Conservation (phyloP, 75 land plant species). For the Gnetum montanum region DNA sequence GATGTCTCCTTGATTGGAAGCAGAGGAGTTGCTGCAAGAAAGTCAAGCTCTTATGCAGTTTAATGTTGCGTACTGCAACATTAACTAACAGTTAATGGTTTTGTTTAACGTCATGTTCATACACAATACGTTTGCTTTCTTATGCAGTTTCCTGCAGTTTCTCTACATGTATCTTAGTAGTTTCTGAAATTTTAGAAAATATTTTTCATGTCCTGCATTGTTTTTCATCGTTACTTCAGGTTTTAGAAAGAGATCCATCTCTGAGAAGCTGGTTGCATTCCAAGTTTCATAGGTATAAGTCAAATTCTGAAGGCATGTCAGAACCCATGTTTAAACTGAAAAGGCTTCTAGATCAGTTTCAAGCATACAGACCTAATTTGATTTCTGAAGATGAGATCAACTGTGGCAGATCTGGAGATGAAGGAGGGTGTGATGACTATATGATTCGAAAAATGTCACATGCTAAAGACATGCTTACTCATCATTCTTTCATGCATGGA, state of each 20-base stretch:
- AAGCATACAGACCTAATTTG: slow-evolving; percentile 6
- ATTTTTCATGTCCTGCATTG: no score
- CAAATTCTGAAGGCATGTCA: slow-evolving; percentile 24
- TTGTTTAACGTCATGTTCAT: no score
- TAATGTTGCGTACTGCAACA: no score
- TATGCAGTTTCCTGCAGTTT: no score
- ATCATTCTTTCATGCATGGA: slow-evolving; percentile 9
- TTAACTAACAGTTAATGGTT: no score
- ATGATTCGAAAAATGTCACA: slow-evolving; percentile 1
- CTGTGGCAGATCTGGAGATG: slow-evolving; percentile 18
- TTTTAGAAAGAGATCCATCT: slow-evolving; percentile 47
- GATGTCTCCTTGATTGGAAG: no score
- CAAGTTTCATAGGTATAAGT: slow-evolving; percentile 40
- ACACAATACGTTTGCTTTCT: no score
- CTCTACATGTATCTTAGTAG: no score
- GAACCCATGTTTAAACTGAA: slow-evolving; percentile 36
- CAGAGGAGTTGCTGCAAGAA: no score
- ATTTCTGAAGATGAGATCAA: slow-evolving; percentile 23
- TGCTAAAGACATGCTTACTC: slow-evolving; percentile 6
- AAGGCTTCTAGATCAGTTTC: slow-evolving; percentile 34
- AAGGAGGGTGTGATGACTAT: neutral
- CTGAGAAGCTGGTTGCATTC: slow-evolving; percentile 62
- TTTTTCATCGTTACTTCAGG: slow-evolving; percentile 41
- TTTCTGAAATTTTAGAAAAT: no score
- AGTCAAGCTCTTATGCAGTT: no score